Base-by-base conservation (phyloP, 2,329 filamentous ascomycete genomes). In the Bipolaris cookei region DNA sequence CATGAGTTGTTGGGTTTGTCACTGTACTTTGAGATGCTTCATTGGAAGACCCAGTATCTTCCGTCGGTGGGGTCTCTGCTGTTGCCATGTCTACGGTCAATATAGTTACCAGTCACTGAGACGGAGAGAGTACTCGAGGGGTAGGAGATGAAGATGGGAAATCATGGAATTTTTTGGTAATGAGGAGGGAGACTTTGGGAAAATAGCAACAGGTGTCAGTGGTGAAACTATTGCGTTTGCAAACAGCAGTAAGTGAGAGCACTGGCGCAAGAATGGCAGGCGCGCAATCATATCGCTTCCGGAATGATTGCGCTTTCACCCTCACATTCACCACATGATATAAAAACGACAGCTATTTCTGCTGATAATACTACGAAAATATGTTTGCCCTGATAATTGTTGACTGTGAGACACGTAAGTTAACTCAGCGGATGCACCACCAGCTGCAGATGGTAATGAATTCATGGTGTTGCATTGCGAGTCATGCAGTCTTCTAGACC, bases 401-500 rank as follows among this genome's bases (percentile, higher is more conserved):
- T 20, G 20, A 20, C 14, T 8, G 13, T 11, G n/a, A 14, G 20
- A 18, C 18, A 13, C 20, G 10, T 30, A 30, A 41, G 38, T 41
- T 41, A 23, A 20, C 20, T 13, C 11, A 20, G 38, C 16, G 6
- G 39, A n/a, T 7, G n/a, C 7, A 5, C 11, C 16, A 39, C 14
- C 2, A 35, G 16, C 13, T 16, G 14, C 18, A 3, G 23, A 4
- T 34, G 18, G 14, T 20, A 23, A 35, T 25, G 10, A 6, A 34
- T 43, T 16, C 13, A 14, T 41, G 38, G n/a, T 45, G 14, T 56
- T 52, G 43, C 53, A 21, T 3, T 10, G 6, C 14, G 58, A 62
- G n/a, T 61, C 54, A 53, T 28, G 34, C 6, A n/a, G 23, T 43
- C 25, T n/a, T 30, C 34, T 49, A 62, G 58, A 39, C 41, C 18